Evolutionary conservation across 805 yeast species (phyloP).

Genomic region (Ogataea nonfermentans): DNA sequence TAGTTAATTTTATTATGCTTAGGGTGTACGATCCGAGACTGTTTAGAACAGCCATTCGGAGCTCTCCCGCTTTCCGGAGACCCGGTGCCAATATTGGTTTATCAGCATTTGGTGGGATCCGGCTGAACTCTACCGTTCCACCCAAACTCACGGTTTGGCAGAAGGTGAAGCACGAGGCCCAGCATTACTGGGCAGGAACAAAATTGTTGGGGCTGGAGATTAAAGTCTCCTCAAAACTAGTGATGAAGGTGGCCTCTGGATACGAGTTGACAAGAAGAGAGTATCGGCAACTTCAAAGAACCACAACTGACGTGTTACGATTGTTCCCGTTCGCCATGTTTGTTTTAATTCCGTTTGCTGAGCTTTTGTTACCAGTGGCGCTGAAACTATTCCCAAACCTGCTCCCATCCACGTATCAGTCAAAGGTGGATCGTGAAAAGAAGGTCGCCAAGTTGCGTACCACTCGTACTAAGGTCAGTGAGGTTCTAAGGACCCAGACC

Average conservation of each 20-base stretch:
- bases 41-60: background rate
- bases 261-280: constrained; percentile 92
- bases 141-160: constrained; percentile 69
- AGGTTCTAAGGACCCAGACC: constrained; percentile 63
- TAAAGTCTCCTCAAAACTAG: constrained; percentile 75
- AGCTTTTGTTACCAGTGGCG: constrained; percentile 83
- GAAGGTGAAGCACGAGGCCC: constrained; percentile 81
- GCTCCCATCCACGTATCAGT: constrained; percentile 88
- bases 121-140: constrained; percentile 14
- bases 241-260: constrained; percentile 80
- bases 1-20: constrained; percentile 3
- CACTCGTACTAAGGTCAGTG: constrained; percentile 60
- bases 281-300: constrained; percentile 80
- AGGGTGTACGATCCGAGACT: constrained; percentile 2
- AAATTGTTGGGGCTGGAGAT: constrained; percentile 88
- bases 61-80: no score
- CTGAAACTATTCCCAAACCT: constrained; percentile 86
- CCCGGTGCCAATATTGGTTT: no score
- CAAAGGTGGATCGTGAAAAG: constrained; percentile 54
- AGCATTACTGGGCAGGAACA: constrained; percentile 94
- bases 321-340: constrained; percentile 91
- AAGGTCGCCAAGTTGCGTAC: constrained; percentile 52
- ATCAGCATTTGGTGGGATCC: background rate
- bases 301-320: constrained; percentile 78
- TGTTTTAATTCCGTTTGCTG: constrained; percentile 92